These are phyloP conservation scores for Cladorrhinum sp. DNA, from an alignment of 2,329 filamentous ascomycete genomes.

Conservation along the genomic window DNA sequence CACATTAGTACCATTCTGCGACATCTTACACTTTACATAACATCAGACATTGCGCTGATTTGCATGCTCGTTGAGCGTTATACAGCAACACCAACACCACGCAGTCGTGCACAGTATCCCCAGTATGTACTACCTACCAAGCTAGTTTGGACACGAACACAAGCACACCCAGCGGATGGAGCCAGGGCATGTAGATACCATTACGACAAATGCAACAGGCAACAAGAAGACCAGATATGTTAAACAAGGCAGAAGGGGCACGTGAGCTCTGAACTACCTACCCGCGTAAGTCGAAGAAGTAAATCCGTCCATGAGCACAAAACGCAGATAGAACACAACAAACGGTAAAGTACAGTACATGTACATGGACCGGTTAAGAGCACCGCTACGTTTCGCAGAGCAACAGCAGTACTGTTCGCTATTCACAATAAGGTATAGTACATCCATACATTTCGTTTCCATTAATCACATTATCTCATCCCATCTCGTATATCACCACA, in stretches of 20 bases:
- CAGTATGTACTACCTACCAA: background rate
- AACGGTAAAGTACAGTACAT: too few relatives aligned
- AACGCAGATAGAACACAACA: background rate
- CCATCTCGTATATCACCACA: background rate
- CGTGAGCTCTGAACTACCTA: background rate
- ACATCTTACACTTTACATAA: background rate
- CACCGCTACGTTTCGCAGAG: too few relatives aligned
- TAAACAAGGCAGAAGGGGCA: too few relatives aligned
- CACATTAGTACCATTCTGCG: background rate
- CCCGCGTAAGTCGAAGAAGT: background rate
- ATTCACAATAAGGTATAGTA: too few relatives aligned
- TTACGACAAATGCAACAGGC: background rate
- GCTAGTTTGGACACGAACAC: too few relatives aligned
- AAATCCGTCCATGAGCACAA: background rate
- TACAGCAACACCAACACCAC: background rate
- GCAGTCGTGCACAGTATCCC: background rate
- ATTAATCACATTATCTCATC: too few relatives aligned
- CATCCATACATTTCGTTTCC: background rate
- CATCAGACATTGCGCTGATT: too few relatives aligned
- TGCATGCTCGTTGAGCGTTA: too few relatives aligned
- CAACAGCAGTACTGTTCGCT: too few relatives aligned
- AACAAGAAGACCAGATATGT: too few relatives aligned
- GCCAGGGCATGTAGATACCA: background rate
- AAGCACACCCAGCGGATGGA: background rate
- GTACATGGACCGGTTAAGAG: too few relatives aligned